Conservation (phyloP, 768 basidiomycete genomes). For the Kwoniella europaea region DNA sequence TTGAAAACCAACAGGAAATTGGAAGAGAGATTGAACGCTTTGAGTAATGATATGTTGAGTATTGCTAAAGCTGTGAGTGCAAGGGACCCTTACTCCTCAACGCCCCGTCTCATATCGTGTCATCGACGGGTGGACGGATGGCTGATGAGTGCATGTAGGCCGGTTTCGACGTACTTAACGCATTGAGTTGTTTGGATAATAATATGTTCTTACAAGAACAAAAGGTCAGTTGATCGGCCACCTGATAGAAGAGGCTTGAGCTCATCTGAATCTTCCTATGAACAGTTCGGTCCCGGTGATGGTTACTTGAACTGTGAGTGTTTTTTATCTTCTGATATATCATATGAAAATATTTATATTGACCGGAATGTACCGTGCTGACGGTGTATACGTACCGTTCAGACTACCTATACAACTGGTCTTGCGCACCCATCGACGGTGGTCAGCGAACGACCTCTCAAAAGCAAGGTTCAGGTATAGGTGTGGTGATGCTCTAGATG, state of each 20-base stretch:
- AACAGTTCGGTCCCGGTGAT: constrained; percentile 88
- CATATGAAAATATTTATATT: constrained; percentile 31
- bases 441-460: constrained; percentile 59
- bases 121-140: not conserved
- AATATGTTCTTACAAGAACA: constrained; percentile 77
- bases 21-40: constrained; percentile 70
- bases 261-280: constrained; percentile 10
- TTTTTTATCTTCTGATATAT: not conserved
- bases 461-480: constrained; percentile 62
- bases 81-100: not conserved
- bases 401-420: constrained; percentile 90
- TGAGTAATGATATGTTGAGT: constrained; percentile 80
- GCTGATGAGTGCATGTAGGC: constrained; percentile 60
- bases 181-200: constrained; percentile 94
- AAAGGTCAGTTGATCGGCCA: constrained; percentile 64
- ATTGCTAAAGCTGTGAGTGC: constrained; percentile 70
- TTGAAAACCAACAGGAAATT: constrained; percentile 67
- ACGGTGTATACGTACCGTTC: constrained; percentile 36
- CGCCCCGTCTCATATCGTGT: not conserved
- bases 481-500: constrained; percentile 83
- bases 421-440: constrained; percentile 78
- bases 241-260: not conserved
- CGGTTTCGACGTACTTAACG: constrained; percentile 96
- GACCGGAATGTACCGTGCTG: not conserved
- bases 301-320: constrained; percentile 75